Evolutionary conservation across 2,329 filamentous ascomycete species (phyloP).

Genomic region (Penicillium vulpinum): DNA sequence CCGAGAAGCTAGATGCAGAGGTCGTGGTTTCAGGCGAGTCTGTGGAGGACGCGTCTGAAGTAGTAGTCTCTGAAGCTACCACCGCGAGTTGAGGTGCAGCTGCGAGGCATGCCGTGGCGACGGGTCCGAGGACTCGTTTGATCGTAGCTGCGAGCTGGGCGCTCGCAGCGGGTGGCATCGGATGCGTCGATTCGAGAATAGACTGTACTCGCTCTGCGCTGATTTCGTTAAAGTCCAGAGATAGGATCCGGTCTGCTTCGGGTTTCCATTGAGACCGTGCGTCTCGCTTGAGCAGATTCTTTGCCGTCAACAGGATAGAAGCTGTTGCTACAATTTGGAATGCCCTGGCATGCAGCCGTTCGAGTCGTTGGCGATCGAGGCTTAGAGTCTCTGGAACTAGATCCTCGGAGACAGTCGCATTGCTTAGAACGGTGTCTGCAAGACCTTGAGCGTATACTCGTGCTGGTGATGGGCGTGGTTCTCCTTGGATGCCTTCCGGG

Average conservation of each 20-base stretch:
- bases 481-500: slow-evolving; percentile 38
- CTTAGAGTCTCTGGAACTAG: slow-evolving; percentile 61
- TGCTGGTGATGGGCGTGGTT: slow-evolving; percentile 35
- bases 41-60: slow-evolving; percentile 3
- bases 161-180: slow-evolving; percentile 49
- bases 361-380: slow-evolving; percentile 57
- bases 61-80: slow-evolving; percentile 63
- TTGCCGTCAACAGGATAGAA: slow-evolving; percentile 63
- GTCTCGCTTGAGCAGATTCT: slow-evolving; percentile 66
- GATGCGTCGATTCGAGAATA: slow-evolving; percentile 50
- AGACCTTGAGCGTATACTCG: slow-evolving; percentile 61
- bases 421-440: slow-evolving; percentile 58
- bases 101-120: slow-evolving; percentile 42
- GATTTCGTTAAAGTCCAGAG: slow-evolving; percentile 47
- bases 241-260: slow-evolving; percentile 61
- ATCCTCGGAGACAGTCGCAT: slow-evolving; percentile 52
- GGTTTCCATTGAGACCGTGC: slow-evolving; percentile 64
- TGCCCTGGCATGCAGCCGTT: slow-evolving; percentile 53
- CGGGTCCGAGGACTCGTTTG: slow-evolving; percentile 56
- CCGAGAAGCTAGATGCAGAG: slow-evolving; percentile 50
- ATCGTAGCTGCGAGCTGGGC: slow-evolving; percentile 50
- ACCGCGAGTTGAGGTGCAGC: slow-evolving; percentile 28
- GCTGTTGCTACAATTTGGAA: slow-evolving; percentile 62
- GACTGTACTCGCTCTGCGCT: slow-evolving; percentile 45
- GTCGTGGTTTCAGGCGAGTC: slow-evolving; percentile 11